Conservation (phyloP, 345 rosid genomes). For the Boechera divaricarpa region DNA sequence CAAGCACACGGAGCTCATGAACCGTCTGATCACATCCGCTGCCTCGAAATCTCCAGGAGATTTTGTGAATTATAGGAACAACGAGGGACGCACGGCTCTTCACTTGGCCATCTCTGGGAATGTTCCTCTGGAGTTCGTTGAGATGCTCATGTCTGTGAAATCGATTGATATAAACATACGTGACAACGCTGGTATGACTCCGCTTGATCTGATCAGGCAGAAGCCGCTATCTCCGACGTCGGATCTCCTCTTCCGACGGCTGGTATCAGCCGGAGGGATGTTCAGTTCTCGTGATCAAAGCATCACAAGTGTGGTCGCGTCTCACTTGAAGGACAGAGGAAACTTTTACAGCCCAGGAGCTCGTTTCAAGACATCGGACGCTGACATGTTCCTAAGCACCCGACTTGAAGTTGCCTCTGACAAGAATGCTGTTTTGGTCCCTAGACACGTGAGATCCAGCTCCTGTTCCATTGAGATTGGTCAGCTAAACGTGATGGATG, state of each 20-base stretch:
- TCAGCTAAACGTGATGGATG: constrained; percentile 52
- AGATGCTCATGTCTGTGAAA: constrained; percentile 70
- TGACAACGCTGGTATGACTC: constrained; percentile 75
- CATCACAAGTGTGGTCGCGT: constrained; percentile 64
- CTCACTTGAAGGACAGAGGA: constrained; percentile 74
- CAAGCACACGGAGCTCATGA: constrained; percentile 73
- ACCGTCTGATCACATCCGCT: constrained; percentile 54
- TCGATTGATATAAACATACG: constrained; percentile 66
- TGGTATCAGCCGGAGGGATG: constrained; percentile 83
- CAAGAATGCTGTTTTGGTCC: constrained; percentile 46
- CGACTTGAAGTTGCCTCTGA: constrained; percentile 59
- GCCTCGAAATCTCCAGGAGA: constrained; percentile 43
- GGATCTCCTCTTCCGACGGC: constrained; percentile 65
- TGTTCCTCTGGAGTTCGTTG: constrained; percentile 64
- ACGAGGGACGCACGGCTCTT: constrained; percentile 78
- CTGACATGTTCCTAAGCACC: constrained; percentile 68
- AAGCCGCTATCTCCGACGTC: constrained; percentile 68
- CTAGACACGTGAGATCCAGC: constrained; percentile 56
- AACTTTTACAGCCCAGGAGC: constrained; percentile 79
- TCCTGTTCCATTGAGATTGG: constrained; percentile 58
- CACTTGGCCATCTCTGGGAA: constrained; percentile 80
- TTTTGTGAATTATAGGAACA: constrained; percentile 63
- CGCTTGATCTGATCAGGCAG: constrained; percentile 79
- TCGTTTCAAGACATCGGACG: constrained; percentile 68
- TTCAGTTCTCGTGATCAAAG: constrained; percentile 59